These are phyloP conservation scores for Uronychia setigera DNA, from an alignment of 73 alveolate genomes.

Conservation along the genomic window DNA sequence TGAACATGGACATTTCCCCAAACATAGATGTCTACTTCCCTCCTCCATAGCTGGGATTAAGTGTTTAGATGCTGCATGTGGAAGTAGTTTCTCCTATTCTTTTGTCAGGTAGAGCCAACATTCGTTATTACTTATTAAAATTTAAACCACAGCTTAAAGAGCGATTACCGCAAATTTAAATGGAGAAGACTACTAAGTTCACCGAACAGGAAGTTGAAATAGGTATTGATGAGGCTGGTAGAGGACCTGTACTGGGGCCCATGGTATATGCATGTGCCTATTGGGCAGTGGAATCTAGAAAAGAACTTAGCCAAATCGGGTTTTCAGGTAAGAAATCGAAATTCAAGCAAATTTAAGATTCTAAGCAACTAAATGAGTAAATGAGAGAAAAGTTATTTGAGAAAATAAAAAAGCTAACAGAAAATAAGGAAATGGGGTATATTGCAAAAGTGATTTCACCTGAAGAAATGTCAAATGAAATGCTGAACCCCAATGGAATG, in stretches of 20 bases:
- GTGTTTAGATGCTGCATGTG: too few species aligned
- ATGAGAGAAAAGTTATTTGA: constrained; percentile 81
- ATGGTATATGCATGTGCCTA: constrained; percentile 94
- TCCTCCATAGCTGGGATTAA: too few species aligned
- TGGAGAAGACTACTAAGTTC: too few species aligned
- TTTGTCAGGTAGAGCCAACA: too few species aligned
- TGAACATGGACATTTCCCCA: too few species aligned
- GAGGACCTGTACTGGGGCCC: constrained; percentile 99
- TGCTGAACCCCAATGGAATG: constrained; percentile 75
- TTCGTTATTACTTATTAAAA: too few species aligned
- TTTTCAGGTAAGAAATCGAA: not conserved
- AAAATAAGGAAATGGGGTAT: constrained; percentile 62
- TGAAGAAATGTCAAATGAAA: constrained; percentile 71
- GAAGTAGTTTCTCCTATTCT: too few species aligned
- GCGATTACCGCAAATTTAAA: too few species aligned
- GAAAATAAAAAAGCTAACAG: constrained; percentile 54
- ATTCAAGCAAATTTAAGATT: constrained; percentile 78
- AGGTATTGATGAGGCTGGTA: constrained; percentile 99
- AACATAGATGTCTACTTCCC: too few species aligned
- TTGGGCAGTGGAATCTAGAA: constrained; percentile 76
- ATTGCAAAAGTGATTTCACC: constrained; percentile 69
- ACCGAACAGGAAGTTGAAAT: too few species aligned
- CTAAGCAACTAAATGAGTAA: constrained; percentile 83
- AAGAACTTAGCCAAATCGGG: constrained; percentile 37
- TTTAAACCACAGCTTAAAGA: too few species aligned